These are phyloP conservation scores for Mortierella sp. DNA, from an alignment of 371 early-diverging fungal species.

Conservation along the genomic window DNA sequence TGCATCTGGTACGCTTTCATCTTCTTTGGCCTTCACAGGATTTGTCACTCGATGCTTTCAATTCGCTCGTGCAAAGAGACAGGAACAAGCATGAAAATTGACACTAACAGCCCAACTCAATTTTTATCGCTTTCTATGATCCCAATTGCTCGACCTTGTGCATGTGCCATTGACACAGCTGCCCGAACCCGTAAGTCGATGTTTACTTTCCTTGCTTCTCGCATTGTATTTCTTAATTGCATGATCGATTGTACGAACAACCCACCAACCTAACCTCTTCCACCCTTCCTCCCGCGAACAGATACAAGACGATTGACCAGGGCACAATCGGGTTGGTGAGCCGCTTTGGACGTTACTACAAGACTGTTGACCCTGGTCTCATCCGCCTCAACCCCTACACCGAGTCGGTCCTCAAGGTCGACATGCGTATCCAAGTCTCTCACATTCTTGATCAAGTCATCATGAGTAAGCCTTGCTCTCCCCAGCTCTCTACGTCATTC, in stretches of 20 bases:
- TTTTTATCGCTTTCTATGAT: neutral
- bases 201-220: conserved; percentile 50
- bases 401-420: conserved; percentile 75
- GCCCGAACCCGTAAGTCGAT: conserved; percentile 78
- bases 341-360: conserved; percentile 88
- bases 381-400: conserved; percentile 83
- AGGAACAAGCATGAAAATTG: neutral
- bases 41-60: neutral
- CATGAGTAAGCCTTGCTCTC: conserved; percentile 59
- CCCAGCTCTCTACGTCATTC: neutral
- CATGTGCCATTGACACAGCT: conserved; percentile 66
- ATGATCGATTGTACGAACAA: neutral
- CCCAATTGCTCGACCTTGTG: conserved; percentile 23
- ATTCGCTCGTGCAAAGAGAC: neutral
- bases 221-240: conserved; percentile 58
- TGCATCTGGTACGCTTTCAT: conserved; percentile 32
- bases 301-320: conserved; percentile 50
- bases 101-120: neutral
- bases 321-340: conserved; percentile 83
- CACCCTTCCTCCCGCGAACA: conserved; percentile 2
- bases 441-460: conserved; percentile 83
- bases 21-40: neutral
- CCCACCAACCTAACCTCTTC: neutral
- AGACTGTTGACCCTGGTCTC: conserved; percentile 92
- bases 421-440: conserved; percentile 84